These are phyloP conservation scores for Vigna angularis DNA, from an alignment of 306 rosid genomes.

Conservation along the genomic window DNA sequence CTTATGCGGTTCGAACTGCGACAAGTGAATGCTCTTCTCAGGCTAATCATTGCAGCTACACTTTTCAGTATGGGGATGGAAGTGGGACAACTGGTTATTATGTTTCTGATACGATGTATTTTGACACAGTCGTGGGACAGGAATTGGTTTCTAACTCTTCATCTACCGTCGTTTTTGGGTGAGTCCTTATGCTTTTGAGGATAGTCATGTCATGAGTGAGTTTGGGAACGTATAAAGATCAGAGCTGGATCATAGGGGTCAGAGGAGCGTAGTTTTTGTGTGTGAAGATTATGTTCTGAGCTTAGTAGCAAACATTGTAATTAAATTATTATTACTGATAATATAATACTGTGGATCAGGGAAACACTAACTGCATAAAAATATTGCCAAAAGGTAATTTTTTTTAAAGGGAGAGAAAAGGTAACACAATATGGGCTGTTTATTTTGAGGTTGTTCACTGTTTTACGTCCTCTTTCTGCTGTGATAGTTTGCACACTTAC, in stretches of 20 bases:
- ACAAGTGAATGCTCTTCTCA: conserved; percentile 73
- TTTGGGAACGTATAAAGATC: conserved; percentile 28
- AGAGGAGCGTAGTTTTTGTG: neutral
- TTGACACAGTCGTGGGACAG: conserved; percentile 78
- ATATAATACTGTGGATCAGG: conserved; percentile 9
- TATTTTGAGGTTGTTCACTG: conserved; percentile 20
- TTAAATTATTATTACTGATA: neutral
- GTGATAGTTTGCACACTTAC: conserved; percentile 28
- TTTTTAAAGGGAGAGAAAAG: neutral
- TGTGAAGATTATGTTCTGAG: conserved; percentile 7
- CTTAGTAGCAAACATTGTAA: neutral
- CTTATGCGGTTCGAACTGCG: conserved; percentile 62
- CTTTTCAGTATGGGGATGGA: conserved; percentile 90
- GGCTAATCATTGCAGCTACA: conserved; percentile 82
- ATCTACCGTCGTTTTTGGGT: conserved; percentile 82
- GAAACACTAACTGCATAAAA: neutral
- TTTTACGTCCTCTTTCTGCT: conserved; percentile 15
- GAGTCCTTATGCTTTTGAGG: conserved; percentile 51
- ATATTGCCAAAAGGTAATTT: conserved; percentile 1
- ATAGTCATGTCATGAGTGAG: conserved; percentile 22
- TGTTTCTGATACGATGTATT: conserved; percentile 77
- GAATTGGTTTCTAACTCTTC: conserved; percentile 71
- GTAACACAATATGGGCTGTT: conserved; percentile 9
- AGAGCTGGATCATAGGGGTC: conserved; percentile 25
- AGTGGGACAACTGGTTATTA: conserved; percentile 94